phyloP scores from a whole-genome alignment of 2,329 filamentous ascomycete species.

The Xylaria sp. region DNA sequence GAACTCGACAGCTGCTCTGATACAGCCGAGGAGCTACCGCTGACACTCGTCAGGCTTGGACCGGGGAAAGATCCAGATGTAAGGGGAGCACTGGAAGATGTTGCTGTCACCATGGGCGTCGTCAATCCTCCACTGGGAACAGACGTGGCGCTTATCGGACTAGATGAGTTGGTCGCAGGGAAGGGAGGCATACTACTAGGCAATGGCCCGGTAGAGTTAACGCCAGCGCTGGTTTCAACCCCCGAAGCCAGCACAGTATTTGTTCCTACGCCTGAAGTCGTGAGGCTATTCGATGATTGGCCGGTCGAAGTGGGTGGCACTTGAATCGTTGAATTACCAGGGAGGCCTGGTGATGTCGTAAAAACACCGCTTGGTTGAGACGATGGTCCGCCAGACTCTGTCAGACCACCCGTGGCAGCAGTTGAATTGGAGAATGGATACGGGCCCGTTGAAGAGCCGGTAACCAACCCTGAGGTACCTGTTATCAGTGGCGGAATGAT shows the following conservation, averaged over 20 bases:
- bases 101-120: constrained; percentile 17
- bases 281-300: constrained; percentile 25
- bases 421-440: constrained; percentile 44
- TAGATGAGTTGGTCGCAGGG: constrained; percentile 18
- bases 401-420: constrained; percentile 19
- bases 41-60: constrained; percentile 29
- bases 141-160: neutral
- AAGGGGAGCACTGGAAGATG: constrained; percentile 23
- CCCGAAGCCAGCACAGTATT: constrained; percentile 12
- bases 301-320: constrained; percentile 9
- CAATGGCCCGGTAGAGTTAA: constrained; percentile 12
- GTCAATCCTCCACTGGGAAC: constrained; percentile 12
- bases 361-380: constrained; percentile 20
- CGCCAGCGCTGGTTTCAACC: constrained; percentile 16
- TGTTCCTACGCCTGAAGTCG: constrained; percentile 14
- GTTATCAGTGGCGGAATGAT: constrained; percentile 17
- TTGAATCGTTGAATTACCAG: constrained; percentile 22
- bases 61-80: constrained; percentile 25
- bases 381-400: constrained; percentile 16
- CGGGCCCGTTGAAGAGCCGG: constrained; percentile 22
- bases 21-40: constrained; percentile 26
- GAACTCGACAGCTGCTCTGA: constrained; percentile 22
- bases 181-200: constrained; percentile 14
- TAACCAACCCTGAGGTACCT: constrained; percentile 18
- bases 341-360: constrained; percentile 20